phyloP scores from a whole-genome alignment of 2,329 filamentous ascomycete species.

The Colletotrichum sojae region DNA sequence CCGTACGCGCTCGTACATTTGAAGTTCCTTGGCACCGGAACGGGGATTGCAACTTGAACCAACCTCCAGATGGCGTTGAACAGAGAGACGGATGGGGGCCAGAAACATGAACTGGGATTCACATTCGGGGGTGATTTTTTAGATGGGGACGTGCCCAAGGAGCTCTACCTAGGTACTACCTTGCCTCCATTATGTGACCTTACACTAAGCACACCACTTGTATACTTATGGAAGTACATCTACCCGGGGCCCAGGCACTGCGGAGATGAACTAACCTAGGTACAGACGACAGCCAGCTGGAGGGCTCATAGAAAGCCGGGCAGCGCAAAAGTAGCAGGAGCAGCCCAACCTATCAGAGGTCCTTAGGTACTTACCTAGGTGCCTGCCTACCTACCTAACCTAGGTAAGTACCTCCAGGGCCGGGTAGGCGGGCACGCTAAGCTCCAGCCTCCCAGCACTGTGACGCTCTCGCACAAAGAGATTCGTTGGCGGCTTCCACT shows the following conservation, averaged over 20 bases:
- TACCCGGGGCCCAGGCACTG: constrained; percentile 12
- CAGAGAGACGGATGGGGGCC: not conserved
- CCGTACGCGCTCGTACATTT: not conserved
- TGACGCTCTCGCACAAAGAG: constrained; percentile 12
- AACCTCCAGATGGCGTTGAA: too few relatives aligned
- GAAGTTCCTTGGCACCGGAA: not conserved
- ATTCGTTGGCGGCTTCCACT: constrained; percentile 15
- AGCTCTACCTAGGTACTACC: not conserved
- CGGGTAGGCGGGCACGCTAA: constrained; percentile 5
- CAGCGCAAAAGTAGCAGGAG: too few relatives aligned
- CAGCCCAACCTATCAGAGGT: too few relatives aligned
- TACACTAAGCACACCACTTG: too few relatives aligned
- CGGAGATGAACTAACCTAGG: constrained; percentile 15
- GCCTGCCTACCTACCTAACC: too few relatives aligned
- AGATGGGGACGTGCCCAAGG: not conserved
- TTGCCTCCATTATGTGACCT: too few relatives aligned
- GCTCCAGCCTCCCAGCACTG: not conserved
- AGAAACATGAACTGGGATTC: constrained; percentile 23
- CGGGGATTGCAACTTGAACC: not conserved
- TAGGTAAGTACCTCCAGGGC: not conserved
- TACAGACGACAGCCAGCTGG: not conserved
- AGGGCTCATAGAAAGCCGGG: too few relatives aligned
- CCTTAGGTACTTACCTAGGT: too few relatives aligned
- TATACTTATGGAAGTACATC: too few relatives aligned
- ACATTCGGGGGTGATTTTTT: constrained; percentile 4